Evolutionary conservation across 1,284 basidiomycete genomes (phyloP).

Genomic region (Trichosporon asahii): DNA sequence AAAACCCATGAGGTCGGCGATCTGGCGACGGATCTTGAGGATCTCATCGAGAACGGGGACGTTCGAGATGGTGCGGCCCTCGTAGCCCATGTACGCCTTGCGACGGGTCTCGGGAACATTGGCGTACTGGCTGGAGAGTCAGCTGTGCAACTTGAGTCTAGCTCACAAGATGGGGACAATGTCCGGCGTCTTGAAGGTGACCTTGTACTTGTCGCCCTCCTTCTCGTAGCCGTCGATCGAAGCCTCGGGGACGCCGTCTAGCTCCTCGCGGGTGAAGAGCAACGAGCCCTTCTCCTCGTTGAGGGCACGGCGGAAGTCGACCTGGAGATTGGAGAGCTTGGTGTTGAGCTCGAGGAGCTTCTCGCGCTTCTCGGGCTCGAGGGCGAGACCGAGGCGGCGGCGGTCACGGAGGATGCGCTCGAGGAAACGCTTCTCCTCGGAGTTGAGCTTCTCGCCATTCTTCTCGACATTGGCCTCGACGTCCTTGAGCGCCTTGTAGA

Average conservation of each 20-base stretch:
- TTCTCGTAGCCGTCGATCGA: slow-evolving; percentile 20
- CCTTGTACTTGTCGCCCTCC: slow-evolving; percentile 25
- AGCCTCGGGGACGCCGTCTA: slow-evolving; percentile 23
- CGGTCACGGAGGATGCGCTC: slow-evolving; percentile 25
- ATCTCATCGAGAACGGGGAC: slow-evolving; percentile 23
- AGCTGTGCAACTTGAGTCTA: not conserved
- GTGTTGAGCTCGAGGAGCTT: slow-evolving; percentile 23
- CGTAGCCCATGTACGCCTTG: slow-evolving; percentile 21
- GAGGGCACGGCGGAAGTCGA: slow-evolving; percentile 26
- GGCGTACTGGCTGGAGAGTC: slow-evolving; percentile 18
- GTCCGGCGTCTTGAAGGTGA: slow-evolving; percentile 28
- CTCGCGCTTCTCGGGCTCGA: slow-evolving; percentile 22
- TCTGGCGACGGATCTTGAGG: slow-evolving; percentile 21
- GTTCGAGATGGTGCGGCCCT: slow-evolving; percentile 25
- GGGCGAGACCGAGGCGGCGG: slow-evolving; percentile 22
- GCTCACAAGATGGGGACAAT: slow-evolving; percentile 23
- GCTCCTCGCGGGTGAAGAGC: slow-evolving; percentile 24
- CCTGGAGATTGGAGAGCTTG: slow-evolving; percentile 22
- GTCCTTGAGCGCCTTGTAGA: slow-evolving; percentile 24
- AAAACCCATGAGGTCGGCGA: slow-evolving; percentile 23
- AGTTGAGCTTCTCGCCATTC: slow-evolving; percentile 18
- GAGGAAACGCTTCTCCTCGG: slow-evolving; percentile 24
- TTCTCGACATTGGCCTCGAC: slow-evolving; percentile 18
- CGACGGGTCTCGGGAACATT: slow-evolving; percentile 24
- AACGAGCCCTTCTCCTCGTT: slow-evolving; percentile 28